Base-by-base conservation (phyloP, 2,329 filamentous ascomycete species). In the Huntiella abstrusa region DNA sequence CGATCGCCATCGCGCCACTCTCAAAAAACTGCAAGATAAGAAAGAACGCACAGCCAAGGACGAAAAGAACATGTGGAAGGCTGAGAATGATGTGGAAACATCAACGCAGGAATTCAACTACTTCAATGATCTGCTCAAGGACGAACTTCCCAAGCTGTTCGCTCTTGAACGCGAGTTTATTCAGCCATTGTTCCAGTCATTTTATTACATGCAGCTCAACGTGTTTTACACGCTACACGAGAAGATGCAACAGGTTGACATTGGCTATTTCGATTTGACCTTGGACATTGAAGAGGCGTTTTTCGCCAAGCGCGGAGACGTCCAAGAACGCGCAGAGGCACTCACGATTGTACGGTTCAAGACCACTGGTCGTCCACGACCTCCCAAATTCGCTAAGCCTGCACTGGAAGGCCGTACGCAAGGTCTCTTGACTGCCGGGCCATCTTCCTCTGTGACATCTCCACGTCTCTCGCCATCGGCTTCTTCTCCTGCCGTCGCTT, bases 171-270 rank as follows among this genome's bases (percentile, higher is more conserved):
- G 80, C 52, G 82, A 96, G 61, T 96, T 98, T 61, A 98, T 98
- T 61, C 80, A 84, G 54, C 91, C 91, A 2, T 75, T 98, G 5
- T 98, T 98, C 70, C 91, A 96, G 61, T 93, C 84, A 7, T 98
- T 98, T 67, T 98, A 98, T 66, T 98, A 96, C 69, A 98, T 98
- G 91, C 91, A 98, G 63, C 75, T 98, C 53, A 98, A 98, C 62
- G 84, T 98, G 53, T 98, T 96, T 62, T 98, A 98, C 64, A 98
- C 91, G 1, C 70, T 98, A 46, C 91, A 98, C 61, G 88, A 96
- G 64, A 85, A 80, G 64, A 98, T 98, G 91, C 91, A 98, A 65
- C 77, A 73, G 54, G 86, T 92, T 60, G 87, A 96, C 58, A 98
- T 98, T 58, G 86, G 86, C 51, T 98, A 98, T 65, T 98, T 98